Conservation (phyloP, 495 filamentous ascomycete genomes). For the Podospora sp. region DNA sequence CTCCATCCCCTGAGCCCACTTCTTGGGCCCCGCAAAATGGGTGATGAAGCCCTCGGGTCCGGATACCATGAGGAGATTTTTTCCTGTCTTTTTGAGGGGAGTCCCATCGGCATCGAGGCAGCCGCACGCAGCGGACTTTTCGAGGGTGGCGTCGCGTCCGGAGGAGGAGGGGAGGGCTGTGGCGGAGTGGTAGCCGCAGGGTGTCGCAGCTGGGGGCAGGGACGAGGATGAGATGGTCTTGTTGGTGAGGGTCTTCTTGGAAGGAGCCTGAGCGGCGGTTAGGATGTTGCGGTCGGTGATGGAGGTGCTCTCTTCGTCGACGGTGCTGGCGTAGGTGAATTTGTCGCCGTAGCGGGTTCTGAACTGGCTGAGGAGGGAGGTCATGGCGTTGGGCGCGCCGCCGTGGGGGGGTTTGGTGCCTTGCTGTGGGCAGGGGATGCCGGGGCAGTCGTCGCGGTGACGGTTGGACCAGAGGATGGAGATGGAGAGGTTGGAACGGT, state of each 20-base stretch:
- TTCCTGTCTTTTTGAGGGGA: slow-evolving; percentile 26
- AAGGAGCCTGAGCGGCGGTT: slow-evolving; percentile 2
- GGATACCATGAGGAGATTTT: slow-evolving; percentile 73
- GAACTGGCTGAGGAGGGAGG: slow-evolving; percentile 62
- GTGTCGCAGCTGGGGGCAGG: not conserved
- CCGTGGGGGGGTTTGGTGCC: too few relatives aligned
- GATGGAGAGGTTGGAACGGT: slow-evolving; percentile 46
- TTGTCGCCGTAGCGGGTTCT: slow-evolving; percentile 56
- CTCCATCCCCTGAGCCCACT: slow-evolving; percentile 70
- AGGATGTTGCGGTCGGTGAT: slow-evolving; percentile 44
- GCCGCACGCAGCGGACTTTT: not conserved
- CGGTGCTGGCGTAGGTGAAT: slow-evolving; percentile 68
- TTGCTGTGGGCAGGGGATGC: not conserved
- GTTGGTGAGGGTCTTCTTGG: too few relatives aligned
- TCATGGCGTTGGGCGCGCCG: slow-evolving; percentile 39
- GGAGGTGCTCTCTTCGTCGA: slow-evolving; percentile 74
- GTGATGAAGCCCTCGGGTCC: slow-evolving; percentile 89
- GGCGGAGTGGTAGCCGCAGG: slow-evolving; percentile 7
- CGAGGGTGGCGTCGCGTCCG: not conserved
- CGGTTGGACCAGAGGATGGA: slow-evolving; percentile 49
- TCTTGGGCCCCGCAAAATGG: slow-evolving; percentile 75
- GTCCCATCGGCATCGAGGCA: slow-evolving; percentile 8
- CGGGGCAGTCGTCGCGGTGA: slow-evolving; percentile 38
- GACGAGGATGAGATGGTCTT: not conserved
- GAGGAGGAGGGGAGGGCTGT: not conserved